phyloP scores from a whole-genome alignment of 2,329 filamentous ascomycete genomes.

The Gliomastix tumulicola region DNA sequence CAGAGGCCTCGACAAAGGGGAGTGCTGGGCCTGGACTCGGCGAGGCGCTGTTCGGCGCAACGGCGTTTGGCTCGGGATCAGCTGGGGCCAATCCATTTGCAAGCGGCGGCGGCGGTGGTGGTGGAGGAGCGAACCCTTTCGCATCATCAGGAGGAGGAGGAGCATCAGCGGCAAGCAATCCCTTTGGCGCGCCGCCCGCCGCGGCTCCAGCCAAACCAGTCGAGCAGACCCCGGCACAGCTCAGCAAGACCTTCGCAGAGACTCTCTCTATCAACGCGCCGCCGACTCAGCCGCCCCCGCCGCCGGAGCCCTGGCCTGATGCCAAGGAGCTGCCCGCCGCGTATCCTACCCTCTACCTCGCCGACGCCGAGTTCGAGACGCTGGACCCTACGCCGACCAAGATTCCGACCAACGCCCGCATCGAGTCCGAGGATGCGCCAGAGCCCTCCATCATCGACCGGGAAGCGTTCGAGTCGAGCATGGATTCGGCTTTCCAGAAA shows the following conservation, averaged over 20 bases:
- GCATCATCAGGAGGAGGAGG: slow-evolving; percentile 10
- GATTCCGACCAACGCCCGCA: slow-evolving; percentile 39
- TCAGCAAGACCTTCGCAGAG: slow-evolving; percentile 62
- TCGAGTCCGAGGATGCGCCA: slow-evolving; percentile 29
- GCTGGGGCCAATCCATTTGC: slow-evolving; percentile 53
- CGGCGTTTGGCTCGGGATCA: slow-evolving; percentile 30
- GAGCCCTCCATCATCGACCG: slow-evolving; percentile 51
- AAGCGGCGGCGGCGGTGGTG: slow-evolving; percentile 24
- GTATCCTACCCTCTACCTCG: slow-evolving; percentile 71
- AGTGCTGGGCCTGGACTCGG: slow-evolving; percentile 44
- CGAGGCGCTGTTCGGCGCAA: slow-evolving; percentile 63
- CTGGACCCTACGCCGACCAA: slow-evolving; percentile 55
- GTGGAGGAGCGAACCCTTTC: slow-evolving; percentile 36
- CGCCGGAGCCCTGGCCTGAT: slow-evolving; percentile 70
- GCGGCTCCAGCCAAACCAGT: too few relatives aligned
- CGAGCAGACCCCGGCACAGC: slow-evolving; percentile 18
- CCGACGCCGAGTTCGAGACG: slow-evolving; percentile 88
- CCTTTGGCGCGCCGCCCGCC: slow-evolving; percentile 26
- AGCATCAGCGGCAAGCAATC: slow-evolving; percentile 18
- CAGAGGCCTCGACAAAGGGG: slow-evolving; percentile 23
- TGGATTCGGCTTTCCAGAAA: slow-evolving; percentile 72
- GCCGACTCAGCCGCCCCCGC: slow-evolving; percentile 22
- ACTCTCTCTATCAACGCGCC: slow-evolving; percentile 66
- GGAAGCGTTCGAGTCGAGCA: slow-evolving; percentile 64
- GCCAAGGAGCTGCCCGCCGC: slow-evolving; percentile 56